Conservation (phyloP, 352 stramenopile species). For the Globisporangium okanoganense region DNA sequence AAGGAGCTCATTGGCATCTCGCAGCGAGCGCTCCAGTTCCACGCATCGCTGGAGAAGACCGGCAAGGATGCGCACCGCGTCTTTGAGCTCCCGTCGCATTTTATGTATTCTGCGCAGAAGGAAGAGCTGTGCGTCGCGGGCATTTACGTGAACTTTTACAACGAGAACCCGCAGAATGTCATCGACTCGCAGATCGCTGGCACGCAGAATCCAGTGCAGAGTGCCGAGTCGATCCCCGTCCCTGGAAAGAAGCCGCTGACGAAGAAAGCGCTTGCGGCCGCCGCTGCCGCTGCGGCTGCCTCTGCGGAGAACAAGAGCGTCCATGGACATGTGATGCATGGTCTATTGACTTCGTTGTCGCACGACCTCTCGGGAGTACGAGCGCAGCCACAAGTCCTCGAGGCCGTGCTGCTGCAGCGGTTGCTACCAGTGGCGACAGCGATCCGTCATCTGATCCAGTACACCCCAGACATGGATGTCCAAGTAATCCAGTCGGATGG, state of each 20-base stretch:
- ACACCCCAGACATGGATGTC: conserved; percentile 78
- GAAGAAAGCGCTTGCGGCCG: conserved; percentile 20
- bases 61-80: conserved; percentile 61
- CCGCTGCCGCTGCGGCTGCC: conserved; percentile 17
- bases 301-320: conserved; percentile 47
- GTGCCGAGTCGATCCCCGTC: conserved; percentile 5
- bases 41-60: conserved; percentile 50
- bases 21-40: conserved; percentile 67
- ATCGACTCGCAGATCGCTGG: conserved; percentile 76
- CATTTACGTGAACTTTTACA: conserved; percentile 90
- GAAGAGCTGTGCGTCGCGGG: conserved; percentile 81
- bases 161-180: conserved; percentile 73
- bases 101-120: conserved; percentile 81
- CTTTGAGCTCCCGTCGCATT: conserved; percentile 67
- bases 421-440: conserved; percentile 76
- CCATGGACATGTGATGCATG: conserved; percentile 68
- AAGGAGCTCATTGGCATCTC: conserved; percentile 69
- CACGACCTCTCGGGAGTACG: conserved; percentile 72
- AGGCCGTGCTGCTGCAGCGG: conserved; percentile 63
- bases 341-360: conserved; percentile 59
- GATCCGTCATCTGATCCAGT: conserved; percentile 79
- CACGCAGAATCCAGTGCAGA: conserved; percentile 38
- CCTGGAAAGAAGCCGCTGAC: conserved; percentile 9
- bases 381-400: conserved; percentile 59
- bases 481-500: conserved; percentile 78